Percentiles rank a stretch among this genome's conserved stretches.
phyloP scores from a whole-genome alignment of 106 monocot species.

The Phalaenopsis aphrodite region DNA sequence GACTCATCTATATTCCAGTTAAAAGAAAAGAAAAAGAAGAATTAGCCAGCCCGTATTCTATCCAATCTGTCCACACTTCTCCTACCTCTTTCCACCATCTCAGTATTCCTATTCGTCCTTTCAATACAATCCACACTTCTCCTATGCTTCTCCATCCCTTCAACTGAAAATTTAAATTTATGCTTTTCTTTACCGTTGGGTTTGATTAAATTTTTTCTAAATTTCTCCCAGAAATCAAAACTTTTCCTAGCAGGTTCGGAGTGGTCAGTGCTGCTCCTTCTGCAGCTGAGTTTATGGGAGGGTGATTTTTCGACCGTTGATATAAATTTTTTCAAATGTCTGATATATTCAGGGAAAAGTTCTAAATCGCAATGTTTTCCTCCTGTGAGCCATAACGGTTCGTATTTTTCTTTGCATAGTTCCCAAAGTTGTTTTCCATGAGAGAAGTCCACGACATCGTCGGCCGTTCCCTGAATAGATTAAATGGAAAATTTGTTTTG shows the following conservation, averaged over 20 bases:
- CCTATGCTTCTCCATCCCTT: constrained; percentile 38
- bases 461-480: constrained; percentile 16
- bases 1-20: not conserved
- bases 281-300: constrained; percentile 4
- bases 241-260: constrained; percentile 43
- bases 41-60: constrained; percentile 46
- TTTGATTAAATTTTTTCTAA: constrained; percentile 9
- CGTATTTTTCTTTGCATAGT: constrained; percentile 20
- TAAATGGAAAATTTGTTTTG: too few species aligned
- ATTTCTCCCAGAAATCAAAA: constrained; percentile 28
- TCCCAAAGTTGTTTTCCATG: constrained; percentile 27
- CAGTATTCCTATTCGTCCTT: constrained; percentile 24
- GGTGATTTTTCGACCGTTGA: constrained; percentile 13
- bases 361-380: constrained; percentile 26
- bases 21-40: not conserved
- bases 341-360: constrained; percentile 17
- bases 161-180: constrained; percentile 42
- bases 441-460: constrained; percentile 24
- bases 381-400: constrained; percentile 25
- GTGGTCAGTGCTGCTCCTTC: constrained; percentile 45
- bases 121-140: constrained; percentile 44
- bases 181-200: constrained; percentile 22
- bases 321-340: constrained; percentile 22
- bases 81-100: constrained; percentile 34
- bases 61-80: constrained; percentile 64